Evolutionary conservation across 345 rosid genomes (phyloP), one percentile per base, ranked within the genome.

Genomic region (Abelmoschus esculentus): DNA sequence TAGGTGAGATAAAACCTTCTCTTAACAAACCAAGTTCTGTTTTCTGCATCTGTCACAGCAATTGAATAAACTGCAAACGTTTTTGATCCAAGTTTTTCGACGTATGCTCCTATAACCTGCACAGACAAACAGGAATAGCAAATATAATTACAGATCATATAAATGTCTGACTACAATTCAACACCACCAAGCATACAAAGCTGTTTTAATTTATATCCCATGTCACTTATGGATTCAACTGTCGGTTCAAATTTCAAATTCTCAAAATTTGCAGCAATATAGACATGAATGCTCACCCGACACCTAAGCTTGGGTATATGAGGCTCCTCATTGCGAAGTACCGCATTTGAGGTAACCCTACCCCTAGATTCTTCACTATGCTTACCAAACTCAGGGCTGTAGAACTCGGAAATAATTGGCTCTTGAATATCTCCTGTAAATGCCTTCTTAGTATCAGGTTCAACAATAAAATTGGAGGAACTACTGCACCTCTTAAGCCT

Each of bases 61-160:
- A 96, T 92, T 74, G 97, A 92, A 83, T 96, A 96, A 77, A 92
- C 99, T 34, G 99, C 99, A 83, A 96, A 96, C 46, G 98, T 85
- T 78, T 92, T 96, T 36, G 99, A 90, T 46, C 90, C 92, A 56
- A 80, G 79, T 79, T 96, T 96, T 83, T 96, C 99, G 73, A 96
- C 90, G 73, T 87, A 89, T 62, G 99, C 98, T 81, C 99, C 99
- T 61, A 84, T 73, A 76, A 96, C 97, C 99, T 96, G 84, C 60
- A 78, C 66, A 67, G 32, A 5, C 7, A 62, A 40, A 83, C 56
- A 62, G 53, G 80, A 15, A 66, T 66, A 47, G 70, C 18, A 66
- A 47, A 47, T 47, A 3, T 18, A 66, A 36, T 62, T 26, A 42
- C 38, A 71, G 44, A 71, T 59, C 53, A 71, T 44, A 68, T 60